phyloP scores from a whole-genome alignment of 2,329 filamentous ascomycete species.

The Pseudogymnoascus sp. region DNA sequence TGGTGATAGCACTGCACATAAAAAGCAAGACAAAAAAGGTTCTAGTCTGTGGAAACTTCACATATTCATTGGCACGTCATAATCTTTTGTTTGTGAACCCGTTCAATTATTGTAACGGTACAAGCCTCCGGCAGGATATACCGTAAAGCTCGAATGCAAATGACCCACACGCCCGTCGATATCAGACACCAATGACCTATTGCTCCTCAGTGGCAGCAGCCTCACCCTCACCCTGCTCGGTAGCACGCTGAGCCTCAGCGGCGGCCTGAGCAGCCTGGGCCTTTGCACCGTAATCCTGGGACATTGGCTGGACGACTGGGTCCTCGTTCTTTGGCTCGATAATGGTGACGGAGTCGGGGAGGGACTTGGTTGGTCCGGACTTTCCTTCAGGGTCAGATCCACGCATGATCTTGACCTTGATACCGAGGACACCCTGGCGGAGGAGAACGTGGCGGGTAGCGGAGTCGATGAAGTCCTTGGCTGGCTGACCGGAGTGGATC shows the following conservation, averaged over 20 bases:
- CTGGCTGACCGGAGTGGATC: slow-evolving; percentile 99
- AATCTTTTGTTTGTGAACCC: slow-evolving; percentile 21
- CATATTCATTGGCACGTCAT: slow-evolving; percentile 27
- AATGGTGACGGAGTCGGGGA: slow-evolving; percentile 97
- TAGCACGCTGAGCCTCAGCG: slow-evolving; percentile 52
- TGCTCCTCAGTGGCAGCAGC: slow-evolving; percentile 38
- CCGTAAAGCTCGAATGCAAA: slow-evolving; percentile 28
- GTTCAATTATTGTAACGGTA: slow-evolving; percentile 26
- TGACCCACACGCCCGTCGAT: slow-evolving; percentile 29
- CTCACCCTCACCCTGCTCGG: slow-evolving; percentile 47
- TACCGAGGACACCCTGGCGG: slow-evolving; percentile 98
- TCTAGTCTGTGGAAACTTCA: slow-evolving; percentile 31
- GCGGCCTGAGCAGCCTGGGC: slow-evolving; percentile 62
- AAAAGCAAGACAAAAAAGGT: slow-evolving; percentile 4
- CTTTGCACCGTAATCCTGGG: slow-evolving; percentile 99
- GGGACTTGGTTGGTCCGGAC: slow-evolving; percentile 91
- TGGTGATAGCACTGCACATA: background rate
- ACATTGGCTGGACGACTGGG: slow-evolving; percentile 87
- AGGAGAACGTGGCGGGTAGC: slow-evolving; percentile 99
- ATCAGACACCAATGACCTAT: slow-evolving; percentile 25
- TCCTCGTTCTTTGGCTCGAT: slow-evolving; percentile 99
- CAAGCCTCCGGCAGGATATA: slow-evolving; percentile 26
- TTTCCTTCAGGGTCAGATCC: slow-evolving; percentile 99
- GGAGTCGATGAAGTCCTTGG: slow-evolving; percentile 98
- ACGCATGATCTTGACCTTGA: slow-evolving; percentile 99